Percentiles rank a stretch among this genome's conserved stretches.
Evolutionary conservation across 768 basidiomycete genomes (phyloP).

Genomic region (Termitomyces sp.): DNA sequence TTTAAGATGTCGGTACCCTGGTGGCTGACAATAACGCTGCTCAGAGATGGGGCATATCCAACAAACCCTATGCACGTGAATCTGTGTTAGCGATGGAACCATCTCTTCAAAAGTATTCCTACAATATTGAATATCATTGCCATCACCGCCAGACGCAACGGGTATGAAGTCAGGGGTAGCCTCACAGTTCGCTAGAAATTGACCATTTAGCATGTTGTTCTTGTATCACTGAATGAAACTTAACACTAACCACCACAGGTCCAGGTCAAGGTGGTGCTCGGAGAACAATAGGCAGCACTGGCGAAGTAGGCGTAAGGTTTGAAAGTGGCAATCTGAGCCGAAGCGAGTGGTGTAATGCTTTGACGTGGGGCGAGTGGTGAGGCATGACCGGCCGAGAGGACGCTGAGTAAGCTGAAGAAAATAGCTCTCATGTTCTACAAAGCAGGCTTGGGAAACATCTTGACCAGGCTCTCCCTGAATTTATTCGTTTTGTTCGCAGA

Average conservation of each 20-base stretch:
- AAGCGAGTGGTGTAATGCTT: slow-evolving; percentile 31
- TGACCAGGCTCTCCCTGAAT: not conserved
- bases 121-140: slow-evolving; percentile 34
- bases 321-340: slow-evolving; percentile 36
- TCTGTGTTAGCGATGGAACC: not conserved
- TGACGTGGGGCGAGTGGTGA: slow-evolving; percentile 20
- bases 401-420: not conserved
- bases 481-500: not conserved
- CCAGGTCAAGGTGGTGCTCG: slow-evolving; percentile 40
- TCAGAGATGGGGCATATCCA: slow-evolving; percentile 26
- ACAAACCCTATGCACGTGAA: slow-evolving; percentile 12
- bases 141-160: slow-evolving; percentile 41
- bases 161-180: slow-evolving; percentile 37
- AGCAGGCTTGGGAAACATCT: not conserved
- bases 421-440: not conserved
- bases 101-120: slow-evolving; percentile 1
- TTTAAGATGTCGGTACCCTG: slow-evolving; percentile 35
- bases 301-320: slow-evolving; percentile 46
- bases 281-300: slow-evolving; percentile 44
- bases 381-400: slow-evolving; percentile 5
- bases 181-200: slow-evolving; percentile 28
- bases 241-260: slow-evolving; percentile 40
- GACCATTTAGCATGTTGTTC: not conserved
- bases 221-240: not conserved
- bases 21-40: slow-evolving; percentile 35